These are phyloP conservation scores for Casaregolazyma suthepensis DNA, from an alignment of 1,139 yeast genomes.

Conservation along the genomic window DNA sequence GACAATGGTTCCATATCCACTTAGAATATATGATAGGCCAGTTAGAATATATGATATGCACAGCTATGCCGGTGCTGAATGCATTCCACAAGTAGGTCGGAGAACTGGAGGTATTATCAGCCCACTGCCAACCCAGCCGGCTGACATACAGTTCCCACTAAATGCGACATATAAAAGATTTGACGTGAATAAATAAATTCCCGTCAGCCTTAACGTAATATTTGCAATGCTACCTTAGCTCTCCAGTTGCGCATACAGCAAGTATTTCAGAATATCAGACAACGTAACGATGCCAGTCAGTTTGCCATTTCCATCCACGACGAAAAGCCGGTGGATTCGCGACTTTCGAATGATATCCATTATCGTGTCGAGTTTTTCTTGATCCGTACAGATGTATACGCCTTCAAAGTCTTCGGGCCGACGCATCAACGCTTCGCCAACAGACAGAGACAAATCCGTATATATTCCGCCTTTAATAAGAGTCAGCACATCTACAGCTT, in stretches of 20 bases:
- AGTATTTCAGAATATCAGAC: constrained; percentile 84
- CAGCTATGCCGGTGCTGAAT: neutral
- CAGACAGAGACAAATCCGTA: constrained; percentile 82
- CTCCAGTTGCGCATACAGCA: constrained; percentile 41
- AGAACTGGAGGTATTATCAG: neutral
- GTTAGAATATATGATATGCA: neutral
- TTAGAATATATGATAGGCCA: neutral
- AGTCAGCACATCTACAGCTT: constrained; percentile 91
- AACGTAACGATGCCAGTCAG: constrained; percentile 81
- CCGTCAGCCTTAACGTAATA: neutral
- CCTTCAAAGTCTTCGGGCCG: constrained; percentile 97
- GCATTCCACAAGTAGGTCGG: neutral
- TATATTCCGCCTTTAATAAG: constrained; percentile 92
- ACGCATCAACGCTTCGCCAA: constrained; percentile 93
- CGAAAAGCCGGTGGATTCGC: constrained; percentile 84
- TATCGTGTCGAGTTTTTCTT: constrained; percentile 83
- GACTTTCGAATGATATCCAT: constrained; percentile 92
- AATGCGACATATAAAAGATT: neutral
- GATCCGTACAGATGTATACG: constrained; percentile 88
- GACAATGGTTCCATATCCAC: neutral
- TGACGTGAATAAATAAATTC: neutral
- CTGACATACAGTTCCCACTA: neutral
- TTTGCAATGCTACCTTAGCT: neutral
- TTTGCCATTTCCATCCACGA: constrained; percentile 76
- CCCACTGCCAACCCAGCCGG: neutral